Evolutionary conservation across 1,139 yeast genomes (phyloP).

Genomic region (Diutina scorzettiae): DNA sequence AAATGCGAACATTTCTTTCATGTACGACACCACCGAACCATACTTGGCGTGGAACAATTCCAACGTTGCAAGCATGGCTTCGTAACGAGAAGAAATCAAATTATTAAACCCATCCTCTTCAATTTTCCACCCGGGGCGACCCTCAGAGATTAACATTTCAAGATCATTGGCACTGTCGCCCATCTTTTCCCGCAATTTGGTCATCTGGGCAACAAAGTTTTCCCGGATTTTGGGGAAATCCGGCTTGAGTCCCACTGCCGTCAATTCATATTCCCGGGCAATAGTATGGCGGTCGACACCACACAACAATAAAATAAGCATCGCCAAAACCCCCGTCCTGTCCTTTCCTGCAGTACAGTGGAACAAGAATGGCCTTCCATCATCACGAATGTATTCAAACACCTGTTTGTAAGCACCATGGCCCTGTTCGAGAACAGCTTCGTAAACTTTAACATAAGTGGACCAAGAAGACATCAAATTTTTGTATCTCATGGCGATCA

Average conservation of each 20-base stretch:
- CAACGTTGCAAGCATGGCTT: slow-evolving; percentile 60
- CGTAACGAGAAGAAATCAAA: slow-evolving; percentile 55
- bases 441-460: slow-evolving; percentile 55
- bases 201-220: slow-evolving; percentile 21
- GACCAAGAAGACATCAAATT: slow-evolving; percentile 49
- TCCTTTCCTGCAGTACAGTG: slow-evolving; percentile 88
- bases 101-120: slow-evolving; percentile 41
- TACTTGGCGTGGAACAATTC: slow-evolving; percentile 35
- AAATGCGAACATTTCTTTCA: slow-evolving; percentile 36
- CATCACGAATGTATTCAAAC: slow-evolving; percentile 44
- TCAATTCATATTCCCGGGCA: slow-evolving; percentile 64
- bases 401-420: slow-evolving; percentile 30
- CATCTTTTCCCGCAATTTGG: slow-evolving; percentile 18
- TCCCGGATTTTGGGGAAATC: slow-evolving; percentile 28
- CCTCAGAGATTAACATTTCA: slow-evolving; percentile 20
- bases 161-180: slow-evolving; percentile 16
- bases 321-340: slow-evolving; percentile 66
- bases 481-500: slow-evolving; percentile 45
- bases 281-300: slow-evolving; percentile 58
- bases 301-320: slow-evolving; percentile 48
- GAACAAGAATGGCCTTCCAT: slow-evolving; percentile 39
- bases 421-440: slow-evolving; percentile 44
- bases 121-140: slow-evolving; percentile 28
- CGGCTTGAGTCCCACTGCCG: slow-evolving; percentile 51
- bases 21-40: slow-evolving; percentile 45